Evolutionary conservation across 2,329 filamentous ascomycete genomes (phyloP), one percentile per base, ranked within the genome.

Genomic region (Ceratocystis diversiconidia): DNA sequence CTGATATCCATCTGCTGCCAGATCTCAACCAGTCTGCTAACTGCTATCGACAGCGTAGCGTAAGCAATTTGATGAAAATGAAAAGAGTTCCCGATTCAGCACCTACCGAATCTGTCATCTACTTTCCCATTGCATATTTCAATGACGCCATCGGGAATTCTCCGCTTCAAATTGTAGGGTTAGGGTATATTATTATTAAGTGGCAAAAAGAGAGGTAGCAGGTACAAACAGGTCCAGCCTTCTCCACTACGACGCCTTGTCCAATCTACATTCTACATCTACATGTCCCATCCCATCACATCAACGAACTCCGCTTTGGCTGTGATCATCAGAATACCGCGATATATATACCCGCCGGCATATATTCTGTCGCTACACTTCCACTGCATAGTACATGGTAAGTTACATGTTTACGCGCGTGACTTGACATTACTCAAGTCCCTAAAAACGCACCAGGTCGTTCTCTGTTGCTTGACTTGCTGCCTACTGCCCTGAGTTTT

Each of bases 211-310:
- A 59, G 32, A 59, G 52, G 52, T 59, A 59, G 52, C 52, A 30
- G 52, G 52, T 59, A 59, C 52, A 59, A 59, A 59, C 52, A 32
- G 52, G 28, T 3, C 8, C 25, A 30, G 52, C 12, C 52, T 59
- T 59, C 52, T 17, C 15, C 52, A 32, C 52, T n/a, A 17, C 2
- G 52, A 19, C 28, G 52, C 52, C 5, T 59, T 17, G 52, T 59
- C 28, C 12, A 59, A n/a, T 59, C 52, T 59, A 59, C 52, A 59
- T 59, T 59, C 52, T 59, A 59, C 52, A 59, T 59, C 52, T 59
- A 30, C 52, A 59, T 32, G 52, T 59, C 28, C 25, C 52, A n/a
- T n/a, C 46, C n/a, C 46, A 36, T 50, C 22, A 8, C 46, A 22
- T 22, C 52, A 8, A 59, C 28, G 0, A 59, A 59, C 25, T 30